phyloP scores from a whole-genome alignment of 768 basidiomycete genomes.

The Phaeotremella skinneri region DNA sequence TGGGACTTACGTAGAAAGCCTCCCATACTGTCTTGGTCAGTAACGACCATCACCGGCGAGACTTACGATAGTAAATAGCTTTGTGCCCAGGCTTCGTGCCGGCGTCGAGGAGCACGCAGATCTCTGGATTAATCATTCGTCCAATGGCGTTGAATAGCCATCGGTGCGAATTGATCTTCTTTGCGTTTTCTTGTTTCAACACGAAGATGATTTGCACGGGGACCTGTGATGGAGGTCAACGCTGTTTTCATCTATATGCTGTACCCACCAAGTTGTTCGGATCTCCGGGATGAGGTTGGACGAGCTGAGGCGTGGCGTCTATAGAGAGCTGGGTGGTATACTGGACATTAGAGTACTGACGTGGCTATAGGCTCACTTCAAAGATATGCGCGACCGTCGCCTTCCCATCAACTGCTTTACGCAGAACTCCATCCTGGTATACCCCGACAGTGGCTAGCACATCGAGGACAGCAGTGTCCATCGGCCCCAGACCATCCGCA shows the following conservation, averaged over 20 bases:
- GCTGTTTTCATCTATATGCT: background rate
- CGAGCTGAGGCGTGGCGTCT: constrained; percentile 82
- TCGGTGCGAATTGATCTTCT: constrained; percentile 77
- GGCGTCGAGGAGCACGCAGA: constrained; percentile 88
- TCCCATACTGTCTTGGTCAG: constrained; percentile 42
- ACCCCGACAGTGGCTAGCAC: constrained; percentile 84
- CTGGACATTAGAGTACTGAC: constrained; percentile 53
- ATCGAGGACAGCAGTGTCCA: constrained; percentile 87
- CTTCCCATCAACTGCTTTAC: constrained; percentile 72
- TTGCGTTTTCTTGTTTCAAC: constrained; percentile 89
- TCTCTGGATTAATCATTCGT: constrained; percentile 79
- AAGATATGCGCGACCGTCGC: constrained; percentile 92
- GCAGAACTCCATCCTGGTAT: constrained; percentile 94
- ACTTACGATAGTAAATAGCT: constrained; percentile 65
- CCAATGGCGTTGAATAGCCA: constrained; percentile 97
- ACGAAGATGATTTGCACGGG: constrained; percentile 86
- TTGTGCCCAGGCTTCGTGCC: constrained; percentile 97
- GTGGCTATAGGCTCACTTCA: constrained; percentile 60
- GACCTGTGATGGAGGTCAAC: constrained; percentile 16
- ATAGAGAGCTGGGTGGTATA: constrained; percentile 96
- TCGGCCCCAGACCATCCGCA: constrained; percentile 84
- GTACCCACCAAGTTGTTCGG: constrained; percentile 76
- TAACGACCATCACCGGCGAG: constrained; percentile 13
- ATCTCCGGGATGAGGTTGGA: constrained; percentile 84
- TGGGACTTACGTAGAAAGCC: constrained; percentile 47